Base-by-base conservation (phyloP, 1,284 basidiomycete genomes). In the Ustilago cynodontis region DNA sequence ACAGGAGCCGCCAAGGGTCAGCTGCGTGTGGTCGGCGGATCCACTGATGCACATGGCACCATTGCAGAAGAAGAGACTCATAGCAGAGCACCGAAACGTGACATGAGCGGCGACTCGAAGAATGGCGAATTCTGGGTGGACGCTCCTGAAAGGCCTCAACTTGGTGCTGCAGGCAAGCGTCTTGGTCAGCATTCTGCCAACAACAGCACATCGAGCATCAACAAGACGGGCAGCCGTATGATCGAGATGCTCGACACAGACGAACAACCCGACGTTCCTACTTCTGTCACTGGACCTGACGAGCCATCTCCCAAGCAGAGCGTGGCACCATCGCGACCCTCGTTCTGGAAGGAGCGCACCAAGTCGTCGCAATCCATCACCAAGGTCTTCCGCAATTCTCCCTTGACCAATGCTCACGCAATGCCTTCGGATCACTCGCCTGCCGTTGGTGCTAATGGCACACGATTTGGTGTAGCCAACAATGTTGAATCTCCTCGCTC, bases 271-370 rank as follows among this genome's bases (percentile, higher is more conserved):
- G 11, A 54, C 1, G 59, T 65, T 18, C 68, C 68, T 13, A 43
- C 52, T 22, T 65, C 54, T 10, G 62, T 71, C 54, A 62, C 69
- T 33, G 69, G 59, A n/a, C 55, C 45, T 5, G 64, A 62, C 22
- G 58, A 63, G 57, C 58, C 58, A 31, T 50, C 43, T 31, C 16
- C 26, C 29, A 65, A 59, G 45, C 64, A 51, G 31, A 31, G 56
- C 14, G 35, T 55, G 1, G 33, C 59, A n/a, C 51, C 69, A 11
- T 31, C 59, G 10, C 55, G 68, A 50, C 68, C 68, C 4, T 51
- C 63, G 6, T 71, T 71, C 51, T 71, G 68, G 68, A 71, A 71
- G 59, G 68, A 71, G 50, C 68, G 68, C 31, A 71, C 43, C 55
- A 62, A 41, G 41, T 71, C 64, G 18, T 58, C 63, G 6, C 63